Percentiles rank a stretch among this genome's conserved stretches.
phyloP scores from a whole-genome alignment of 2,329 filamentous ascomycete genomes.

The Myotisia sp. region DNA sequence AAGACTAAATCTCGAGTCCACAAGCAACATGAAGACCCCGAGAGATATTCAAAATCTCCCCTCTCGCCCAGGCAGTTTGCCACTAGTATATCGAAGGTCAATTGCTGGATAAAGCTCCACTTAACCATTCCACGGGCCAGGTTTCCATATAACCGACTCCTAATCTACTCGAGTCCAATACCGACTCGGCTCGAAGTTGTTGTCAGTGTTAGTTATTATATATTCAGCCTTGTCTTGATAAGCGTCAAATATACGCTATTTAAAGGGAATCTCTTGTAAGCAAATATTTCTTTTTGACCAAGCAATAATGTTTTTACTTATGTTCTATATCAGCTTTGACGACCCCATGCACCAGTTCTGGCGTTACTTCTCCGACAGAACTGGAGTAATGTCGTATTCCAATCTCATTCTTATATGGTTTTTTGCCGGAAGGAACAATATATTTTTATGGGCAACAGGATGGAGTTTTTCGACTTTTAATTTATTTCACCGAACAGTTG shows the following conservation, averaged over 20 bases:
- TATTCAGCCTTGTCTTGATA: slow-evolving; percentile 32
- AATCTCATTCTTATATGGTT: slow-evolving; percentile 53
- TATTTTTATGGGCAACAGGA: slow-evolving; percentile 51
- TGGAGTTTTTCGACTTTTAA: slow-evolving; percentile 56
- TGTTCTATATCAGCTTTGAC: slow-evolving; percentile 4
- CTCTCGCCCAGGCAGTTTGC: too few relatives aligned
- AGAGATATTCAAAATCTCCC: too few relatives aligned
- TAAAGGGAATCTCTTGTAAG: slow-evolving; percentile 35
- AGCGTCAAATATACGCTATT: slow-evolving; percentile 34
- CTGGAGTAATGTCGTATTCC: slow-evolving; percentile 48
- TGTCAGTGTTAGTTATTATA: slow-evolving; percentile 31
- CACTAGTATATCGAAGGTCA: not conserved
- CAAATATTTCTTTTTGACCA: not conserved
- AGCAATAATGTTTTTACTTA: not conserved
- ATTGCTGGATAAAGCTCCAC: slow-evolving; percentile 6
- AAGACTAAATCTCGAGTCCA: not conserved
- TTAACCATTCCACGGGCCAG: slow-evolving; percentile 6
- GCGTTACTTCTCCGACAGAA: slow-evolving; percentile 49
- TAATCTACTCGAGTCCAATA: slow-evolving; percentile 16
- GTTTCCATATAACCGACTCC: too few relatives aligned
- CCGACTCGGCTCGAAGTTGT: slow-evolving; percentile 36
- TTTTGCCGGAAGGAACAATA: slow-evolving; percentile 53
- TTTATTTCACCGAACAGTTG: slow-evolving; percentile 53
- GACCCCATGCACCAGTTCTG: slow-evolving; percentile 24
- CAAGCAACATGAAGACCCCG: too few relatives aligned